Evolutionary conservation across 2,329 filamentous ascomycete species (phyloP).

Genomic region (Colletotrichum noveboracense): DNA sequence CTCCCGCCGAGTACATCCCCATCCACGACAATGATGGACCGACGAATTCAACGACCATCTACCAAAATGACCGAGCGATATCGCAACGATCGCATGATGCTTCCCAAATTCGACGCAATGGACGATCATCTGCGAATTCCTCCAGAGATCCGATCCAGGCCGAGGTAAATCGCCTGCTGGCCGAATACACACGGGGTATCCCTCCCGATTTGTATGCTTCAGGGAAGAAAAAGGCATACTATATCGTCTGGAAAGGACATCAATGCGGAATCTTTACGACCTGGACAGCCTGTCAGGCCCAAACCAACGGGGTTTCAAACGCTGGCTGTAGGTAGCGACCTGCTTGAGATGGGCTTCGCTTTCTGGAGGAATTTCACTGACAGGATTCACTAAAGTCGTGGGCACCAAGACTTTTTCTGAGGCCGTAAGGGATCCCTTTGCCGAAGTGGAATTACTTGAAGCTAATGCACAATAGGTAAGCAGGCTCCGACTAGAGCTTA

Average conservation of each 20-base stretch:
- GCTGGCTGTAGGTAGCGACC: neutral
- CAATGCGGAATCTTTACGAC: neutral
- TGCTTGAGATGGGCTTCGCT: neutral
- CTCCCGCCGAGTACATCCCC: neutral
- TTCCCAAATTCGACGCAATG: rapidly evolving
- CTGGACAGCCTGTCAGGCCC: rapidly evolving
- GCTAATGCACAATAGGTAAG: neutral
- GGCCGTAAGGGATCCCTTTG: neutral
- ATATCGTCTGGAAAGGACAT: neutral
- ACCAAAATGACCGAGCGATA: neutral
- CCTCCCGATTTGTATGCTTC: neutral
- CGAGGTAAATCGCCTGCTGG: neutral
- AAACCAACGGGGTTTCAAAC: neutral
- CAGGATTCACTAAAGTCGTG: neutral
- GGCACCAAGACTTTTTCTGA: neutral
- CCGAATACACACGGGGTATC: neutral
- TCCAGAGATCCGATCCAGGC: neutral
- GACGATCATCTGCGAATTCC: neutral
- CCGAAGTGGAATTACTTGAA: neutral
- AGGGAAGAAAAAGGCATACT: neutral
- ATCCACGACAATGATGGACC: neutral
- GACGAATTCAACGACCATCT: neutral
- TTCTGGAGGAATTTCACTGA: neutral
- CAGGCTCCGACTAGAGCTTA: neutral
- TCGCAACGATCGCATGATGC: neutral